Conservation (phyloP, 805 yeast species). For the Ogataea parapolymorpha region DNA sequence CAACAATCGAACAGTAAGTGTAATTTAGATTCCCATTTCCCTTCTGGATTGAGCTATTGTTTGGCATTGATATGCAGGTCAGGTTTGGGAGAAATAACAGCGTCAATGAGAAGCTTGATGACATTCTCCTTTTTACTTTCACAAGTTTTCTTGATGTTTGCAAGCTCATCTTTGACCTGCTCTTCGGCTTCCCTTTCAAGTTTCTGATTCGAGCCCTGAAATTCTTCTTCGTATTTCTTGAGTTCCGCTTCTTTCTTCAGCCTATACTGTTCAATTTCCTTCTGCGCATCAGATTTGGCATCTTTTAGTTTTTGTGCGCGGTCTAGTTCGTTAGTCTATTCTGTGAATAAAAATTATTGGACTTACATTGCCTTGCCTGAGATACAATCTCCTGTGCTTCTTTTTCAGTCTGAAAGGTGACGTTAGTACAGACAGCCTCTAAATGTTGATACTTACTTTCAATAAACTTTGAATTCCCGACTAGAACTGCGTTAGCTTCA, state of each 20-base stretch:
- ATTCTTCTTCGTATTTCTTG: slow-evolving; percentile 64
- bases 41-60: not conserved
- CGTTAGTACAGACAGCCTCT: not conserved
- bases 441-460: slow-evolving; percentile 37
- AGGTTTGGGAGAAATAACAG: slow-evolving; percentile 76
- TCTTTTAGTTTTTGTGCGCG: slow-evolving; percentile 88
- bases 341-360: not conserved
- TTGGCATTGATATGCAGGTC: slow-evolving; percentile 67
- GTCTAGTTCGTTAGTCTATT: slow-evolving; percentile 35
- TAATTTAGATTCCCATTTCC: not conserved
- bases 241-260: slow-evolving; percentile 79
- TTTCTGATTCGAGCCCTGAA: slow-evolving; percentile 70
- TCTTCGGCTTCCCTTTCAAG: slow-evolving; percentile 78
- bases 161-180: slow-evolving; percentile 67
- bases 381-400: slow-evolving; percentile 96
- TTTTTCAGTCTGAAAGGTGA: slow-evolving; percentile 68
- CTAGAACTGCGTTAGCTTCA: slow-evolving; percentile 15
- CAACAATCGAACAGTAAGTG: no score
- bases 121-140: slow-evolving; percentile 62
- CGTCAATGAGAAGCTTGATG: slow-evolving; percentile 70
- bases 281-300: slow-evolving; percentile 89
- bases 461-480: slow-evolving; percentile 69
- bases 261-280: slow-evolving; percentile 85
- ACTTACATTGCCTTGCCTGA: slow-evolving; percentile 82
- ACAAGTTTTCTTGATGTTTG: slow-evolving; percentile 61